Evolutionary conservation across 495 filamentous ascomycete genomes (phyloP), one percentile per base, ranked within the genome.

Genomic region (Hypoxylon perforatum): DNA sequence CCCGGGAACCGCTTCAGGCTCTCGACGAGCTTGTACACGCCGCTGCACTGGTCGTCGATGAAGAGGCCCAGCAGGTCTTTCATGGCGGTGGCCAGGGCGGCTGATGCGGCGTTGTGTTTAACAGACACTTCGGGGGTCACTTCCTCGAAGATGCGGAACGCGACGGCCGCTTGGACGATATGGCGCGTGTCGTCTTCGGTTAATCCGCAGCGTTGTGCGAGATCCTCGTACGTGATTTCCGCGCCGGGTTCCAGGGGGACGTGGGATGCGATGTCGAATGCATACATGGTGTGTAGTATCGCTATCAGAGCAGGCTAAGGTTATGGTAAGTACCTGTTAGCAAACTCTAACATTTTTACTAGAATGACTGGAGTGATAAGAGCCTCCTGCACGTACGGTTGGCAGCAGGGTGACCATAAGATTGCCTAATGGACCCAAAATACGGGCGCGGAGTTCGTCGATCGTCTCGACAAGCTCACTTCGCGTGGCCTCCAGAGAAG

Each of bases 141-240:
- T 59, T 86, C 83, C 7, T 73, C 68, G 73, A 86, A 85, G 51
- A 85, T 73, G 19, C 75, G 76, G 44, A 80, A 75, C 15, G 75
- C 77, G 60, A 84, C 78, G 0, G 81, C 83, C 51, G 80, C 75
- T 9, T 81, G 81, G 10, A 84, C 62, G 35, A 86, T 65, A 11
- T 81, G 76, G 17, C 76, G 73, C 17, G 79, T 58, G 35, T 79
- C 73, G 11, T 71, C 63, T 35, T 73, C 67, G 10, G 73, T 58
- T 12, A 81, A 25, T 1, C 74, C 73, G 21, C 69, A 66, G 18
- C 51, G 53, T n/a, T 53, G 19, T 0, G 81, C 72, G 28, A 83
- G 70, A 4, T 78, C 70, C 7, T 61, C 45, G 50, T 77, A 83
- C 0, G 80, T 75, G 41, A 73, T 73, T 1, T 33, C 49, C 0